These are phyloP conservation scores for Phytopythium litorale DNA, from an alignment of 352 stramenopile species.

Conservation along the genomic window DNA sequence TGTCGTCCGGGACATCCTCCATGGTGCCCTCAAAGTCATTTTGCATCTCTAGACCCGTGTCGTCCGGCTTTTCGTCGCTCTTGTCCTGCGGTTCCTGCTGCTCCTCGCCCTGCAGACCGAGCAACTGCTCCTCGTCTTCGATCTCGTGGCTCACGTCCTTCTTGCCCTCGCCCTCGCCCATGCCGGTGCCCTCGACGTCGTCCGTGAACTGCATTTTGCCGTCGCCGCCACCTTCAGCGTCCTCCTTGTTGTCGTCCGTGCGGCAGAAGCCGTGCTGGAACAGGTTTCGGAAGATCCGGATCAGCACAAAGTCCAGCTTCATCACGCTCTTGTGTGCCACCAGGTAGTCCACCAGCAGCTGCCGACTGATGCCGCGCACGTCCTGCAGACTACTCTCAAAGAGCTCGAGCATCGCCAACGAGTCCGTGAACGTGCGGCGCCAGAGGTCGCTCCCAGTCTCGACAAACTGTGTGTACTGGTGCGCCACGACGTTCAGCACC, in stretches of 20 bases:
- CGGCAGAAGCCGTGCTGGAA: constrained; percentile 96
- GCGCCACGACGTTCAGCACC: constrained; percentile 39
- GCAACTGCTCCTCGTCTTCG: constrained; percentile 99
- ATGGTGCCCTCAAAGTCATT: constrained; percentile 99
- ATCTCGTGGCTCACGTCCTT: constrained; percentile 99
- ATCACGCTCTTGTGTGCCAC: constrained; percentile 88
- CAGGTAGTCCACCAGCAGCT: constrained; percentile 74
- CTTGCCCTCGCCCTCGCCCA: constrained; percentile 98
- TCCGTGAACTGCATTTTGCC: constrained; percentile 96
- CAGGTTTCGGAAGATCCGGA: constrained; percentile 96
- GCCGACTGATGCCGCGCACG: constrained; percentile 72
- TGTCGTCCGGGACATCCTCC: constrained; percentile 94
- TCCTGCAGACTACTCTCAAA: constrained; percentile 63
- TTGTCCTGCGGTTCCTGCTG: constrained; percentile 82
- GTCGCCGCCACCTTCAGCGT: constrained; percentile 80
- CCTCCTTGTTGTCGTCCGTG: constrained; percentile 84
- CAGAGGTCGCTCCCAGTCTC: constrained; percentile 21
- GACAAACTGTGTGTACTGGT: constrained; percentile 43
- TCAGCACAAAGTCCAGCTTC: constrained; percentile 95
- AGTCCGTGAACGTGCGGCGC: constrained; percentile 32
- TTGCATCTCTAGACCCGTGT: constrained; percentile 99
- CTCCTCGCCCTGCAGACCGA: constrained; percentile 95
- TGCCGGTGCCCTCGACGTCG: constrained; percentile 98
- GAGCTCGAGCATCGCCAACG: constrained; percentile 46
- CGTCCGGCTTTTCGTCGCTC: constrained; percentile 89